Conservation (phyloP, 495 filamentous ascomycete genomes). For the Penicillium riverlandense region DNA sequence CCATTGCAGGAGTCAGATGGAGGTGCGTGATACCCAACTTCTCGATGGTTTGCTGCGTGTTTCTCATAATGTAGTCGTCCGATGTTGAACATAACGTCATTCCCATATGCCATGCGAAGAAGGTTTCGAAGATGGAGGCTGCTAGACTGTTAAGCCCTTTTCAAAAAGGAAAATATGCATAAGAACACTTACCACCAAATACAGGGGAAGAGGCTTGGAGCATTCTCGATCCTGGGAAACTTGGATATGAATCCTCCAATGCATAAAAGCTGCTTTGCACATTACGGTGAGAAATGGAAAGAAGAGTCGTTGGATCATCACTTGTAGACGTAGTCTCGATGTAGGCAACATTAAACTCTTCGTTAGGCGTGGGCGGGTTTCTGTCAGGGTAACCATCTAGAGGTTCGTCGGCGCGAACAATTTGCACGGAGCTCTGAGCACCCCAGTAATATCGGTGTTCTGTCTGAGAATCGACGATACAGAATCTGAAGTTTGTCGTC, state of each 20-base stretch:
- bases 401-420: conserved; percentile 28
- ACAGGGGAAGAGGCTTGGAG: conserved; percentile 68
- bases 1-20: conserved; percentile 71
- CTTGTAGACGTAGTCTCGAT: conserved; percentile 61
- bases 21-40: conserved; percentile 61
- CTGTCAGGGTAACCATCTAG: conserved; percentile 11
- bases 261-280: conserved; percentile 60
- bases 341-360: conserved; percentile 34
- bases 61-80: conserved; percentile 56
- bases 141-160: conserved; percentile 1
- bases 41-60: conserved; percentile 54
- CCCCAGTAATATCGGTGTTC: not conserved
- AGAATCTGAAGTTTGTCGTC: conserved; percentile 41
- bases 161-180: not conserved
- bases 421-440: conserved; percentile 9
- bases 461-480: conserved; percentile 30
- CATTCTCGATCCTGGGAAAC: conserved; percentile 37
- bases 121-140: conserved; percentile 76
- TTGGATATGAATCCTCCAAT: conserved; percentile 54
- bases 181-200: conserved; percentile 48
- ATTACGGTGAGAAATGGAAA: conserved; percentile 61
- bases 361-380: conserved; percentile 18
- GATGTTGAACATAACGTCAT: conserved; percentile 63
- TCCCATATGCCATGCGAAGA: conserved; percentile 68
- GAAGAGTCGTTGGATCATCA: conserved; percentile 62